phyloP scores from a whole-genome alignment of 2,329 filamentous ascomycete species.

The Clonostachys byssicola region DNA sequence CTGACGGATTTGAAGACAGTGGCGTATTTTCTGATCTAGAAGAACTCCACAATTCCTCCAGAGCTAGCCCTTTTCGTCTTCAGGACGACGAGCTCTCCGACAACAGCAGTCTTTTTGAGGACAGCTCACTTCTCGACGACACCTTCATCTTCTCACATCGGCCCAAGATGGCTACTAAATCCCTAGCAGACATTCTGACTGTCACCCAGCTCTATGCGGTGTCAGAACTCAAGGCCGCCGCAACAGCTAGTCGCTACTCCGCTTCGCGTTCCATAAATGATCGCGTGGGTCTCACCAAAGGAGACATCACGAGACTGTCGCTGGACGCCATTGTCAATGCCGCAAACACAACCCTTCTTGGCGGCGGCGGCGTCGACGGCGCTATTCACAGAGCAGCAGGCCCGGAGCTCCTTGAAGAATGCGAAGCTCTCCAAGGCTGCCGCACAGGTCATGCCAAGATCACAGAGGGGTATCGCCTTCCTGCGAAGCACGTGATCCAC shows the following conservation, averaged over 20 bases:
- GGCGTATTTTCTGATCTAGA: no score
- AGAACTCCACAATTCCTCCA: no score
- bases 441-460: constrained; percentile 77
- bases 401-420: constrained; percentile 62
- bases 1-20: no score
- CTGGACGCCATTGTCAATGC: constrained; percentile 91
- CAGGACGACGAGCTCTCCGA: no score
- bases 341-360: constrained; percentile 73
- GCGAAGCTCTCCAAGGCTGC: constrained; percentile 68
- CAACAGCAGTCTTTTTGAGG: no score
- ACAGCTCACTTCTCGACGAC: no score
- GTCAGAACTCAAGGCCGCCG: constrained; percentile 7
- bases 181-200: constrained; percentile 54
- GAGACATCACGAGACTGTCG: constrained; percentile 76
- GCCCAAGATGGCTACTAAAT: constrained; percentile 26
- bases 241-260: constrained; percentile 13
- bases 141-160: background rate
- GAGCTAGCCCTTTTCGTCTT: no score
- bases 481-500: constrained; percentile 79
- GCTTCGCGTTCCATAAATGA: constrained; percentile 59
- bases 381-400: constrained; percentile 87
- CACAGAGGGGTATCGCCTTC: constrained; percentile 72
- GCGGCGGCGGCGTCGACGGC: constrained; percentile 87
- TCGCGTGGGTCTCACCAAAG: constrained; percentile 64
- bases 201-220: constrained; percentile 64